phyloP scores from a whole-genome alignment of 805 yeast species.

The Candida jianshihensis region DNA sequence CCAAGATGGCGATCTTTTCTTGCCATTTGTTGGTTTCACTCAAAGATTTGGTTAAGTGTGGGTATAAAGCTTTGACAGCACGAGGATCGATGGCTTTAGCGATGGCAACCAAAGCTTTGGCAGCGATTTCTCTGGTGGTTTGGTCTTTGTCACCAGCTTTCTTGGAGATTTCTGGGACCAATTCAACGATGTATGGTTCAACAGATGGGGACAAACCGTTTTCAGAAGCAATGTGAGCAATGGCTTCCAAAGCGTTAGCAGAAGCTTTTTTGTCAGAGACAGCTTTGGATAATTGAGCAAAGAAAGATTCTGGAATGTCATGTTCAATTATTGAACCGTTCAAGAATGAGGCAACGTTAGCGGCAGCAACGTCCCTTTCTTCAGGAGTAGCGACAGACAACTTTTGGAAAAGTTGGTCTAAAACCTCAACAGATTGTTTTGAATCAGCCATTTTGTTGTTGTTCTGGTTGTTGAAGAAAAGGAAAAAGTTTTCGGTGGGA shows the following conservation, averaged over 20 bases:
- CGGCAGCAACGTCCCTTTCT: conserved; percentile 77
- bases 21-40: conserved; percentile 87
- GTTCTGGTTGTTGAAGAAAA: conserved; percentile 1
- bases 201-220: conserved; percentile 81
- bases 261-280: conserved; percentile 78
- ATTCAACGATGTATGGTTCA: conserved; percentile 88
- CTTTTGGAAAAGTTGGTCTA: conserved; percentile 88
- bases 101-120: conserved; percentile 69
- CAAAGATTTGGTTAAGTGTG: conserved; percentile 66
- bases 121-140: conserved; percentile 67
- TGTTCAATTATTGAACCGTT: conserved; percentile 97
- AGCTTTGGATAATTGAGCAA: conserved; percentile 67
- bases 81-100: conserved; percentile 84
- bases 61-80: conserved; percentile 85
- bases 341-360: conserved; percentile 86
- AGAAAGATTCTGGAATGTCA: conserved; percentile 90
- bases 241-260: conserved; percentile 77
- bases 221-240: conserved; percentile 76
- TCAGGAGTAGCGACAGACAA: conserved; percentile 84
- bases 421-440: conserved; percentile 57
- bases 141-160: conserved; percentile 89
- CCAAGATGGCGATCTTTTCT: conserved; percentile 88
- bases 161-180: conserved; percentile 62
- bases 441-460: conserved; percentile 35
- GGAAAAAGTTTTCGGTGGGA: conserved; percentile 6